Evolutionary conservation across 1,284 basidiomycete genomes (phyloP).

Genomic region (Sporisorium scitamineum): DNA sequence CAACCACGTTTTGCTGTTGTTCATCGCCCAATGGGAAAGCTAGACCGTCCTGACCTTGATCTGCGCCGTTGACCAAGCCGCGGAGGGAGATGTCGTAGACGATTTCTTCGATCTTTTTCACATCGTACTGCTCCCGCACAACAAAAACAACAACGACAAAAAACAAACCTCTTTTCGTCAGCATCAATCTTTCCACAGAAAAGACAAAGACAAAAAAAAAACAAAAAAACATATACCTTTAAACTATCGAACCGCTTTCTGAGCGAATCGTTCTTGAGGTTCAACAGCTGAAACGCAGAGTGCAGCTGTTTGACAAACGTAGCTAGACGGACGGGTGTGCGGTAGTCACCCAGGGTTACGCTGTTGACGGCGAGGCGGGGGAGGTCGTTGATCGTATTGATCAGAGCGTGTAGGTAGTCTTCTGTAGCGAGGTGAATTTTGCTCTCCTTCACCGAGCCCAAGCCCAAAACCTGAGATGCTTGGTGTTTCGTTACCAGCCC

Average conservation of each 20-base stretch:
- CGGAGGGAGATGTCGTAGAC: constrained; percentile 66
- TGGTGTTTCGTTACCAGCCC: constrained; percentile 48
- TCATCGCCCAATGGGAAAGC: constrained; percentile 13
- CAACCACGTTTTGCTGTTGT: constrained; percentile 8
- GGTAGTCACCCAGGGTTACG: constrained; percentile 59
- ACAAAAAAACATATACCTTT: constrained; percentile 49
- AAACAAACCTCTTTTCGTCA: not conserved
- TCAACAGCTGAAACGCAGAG: constrained; percentile 65
- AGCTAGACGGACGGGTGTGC: constrained; percentile 57
- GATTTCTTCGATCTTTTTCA: constrained; percentile 67
- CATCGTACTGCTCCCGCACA: constrained; percentile 62
- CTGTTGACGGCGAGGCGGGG: constrained; percentile 50
- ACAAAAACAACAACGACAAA: not conserved
- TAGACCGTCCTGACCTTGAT: constrained; percentile 15
- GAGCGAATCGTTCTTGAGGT: constrained; percentile 67
- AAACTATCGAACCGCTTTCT: constrained; percentile 66
- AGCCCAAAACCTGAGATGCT: constrained; percentile 30
- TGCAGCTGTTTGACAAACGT: constrained; percentile 65
- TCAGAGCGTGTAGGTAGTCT: constrained; percentile 63
- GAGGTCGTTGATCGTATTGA: constrained; percentile 63
- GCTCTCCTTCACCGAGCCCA: not conserved
- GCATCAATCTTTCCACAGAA: not conserved
- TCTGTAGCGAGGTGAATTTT: constrained; percentile 53
- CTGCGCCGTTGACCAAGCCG: constrained; percentile 32
- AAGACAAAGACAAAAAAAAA: not conserved